Evolutionary conservation across 2,329 filamentous ascomycete species (phyloP).

Genomic region (Stachybotrys echinatus): DNA sequence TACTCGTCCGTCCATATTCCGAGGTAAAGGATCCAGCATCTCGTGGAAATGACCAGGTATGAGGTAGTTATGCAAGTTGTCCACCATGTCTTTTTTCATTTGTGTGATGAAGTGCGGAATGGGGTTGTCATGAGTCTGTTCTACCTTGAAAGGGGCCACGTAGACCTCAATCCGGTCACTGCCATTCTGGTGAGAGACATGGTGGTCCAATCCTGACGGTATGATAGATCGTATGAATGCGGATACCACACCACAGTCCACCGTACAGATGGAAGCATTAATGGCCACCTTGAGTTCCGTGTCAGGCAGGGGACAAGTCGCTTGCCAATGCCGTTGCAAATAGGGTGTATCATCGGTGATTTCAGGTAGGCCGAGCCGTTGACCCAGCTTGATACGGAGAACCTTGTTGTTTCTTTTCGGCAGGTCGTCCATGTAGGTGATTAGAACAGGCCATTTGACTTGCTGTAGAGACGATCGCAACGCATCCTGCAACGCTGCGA

Average conservation of each 20-base stretch:
- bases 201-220: constrained; percentile 10
- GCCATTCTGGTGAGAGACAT: constrained; percentile 6
- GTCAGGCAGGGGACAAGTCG: constrained; percentile 40
- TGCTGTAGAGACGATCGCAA: constrained; percentile 43
- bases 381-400: constrained; percentile 45
- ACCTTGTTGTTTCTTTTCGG: constrained; percentile 54
- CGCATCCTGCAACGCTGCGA: constrained; percentile 41
- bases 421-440: constrained; percentile 50
- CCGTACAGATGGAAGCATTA: constrained; percentile 21
- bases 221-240: constrained; percentile 13
- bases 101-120: constrained; percentile 4
- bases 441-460: constrained; percentile 45
- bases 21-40: constrained; percentile 27
- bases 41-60: constrained; percentile 30
- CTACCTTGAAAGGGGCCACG: constrained; percentile 12
- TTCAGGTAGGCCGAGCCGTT: constrained; percentile 38
- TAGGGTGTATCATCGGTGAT: constrained; percentile 39
- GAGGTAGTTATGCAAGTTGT: constrained; percentile 25
- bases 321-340: constrained; percentile 42
- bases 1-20: constrained; percentile 21
- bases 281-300: constrained; percentile 39
- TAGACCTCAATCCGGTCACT: constrained; percentile 12
- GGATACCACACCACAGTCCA: constrained; percentile 22
- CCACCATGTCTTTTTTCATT: constrained; percentile 10
- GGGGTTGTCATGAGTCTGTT: not conserved